Base-by-base conservation (phyloP, 169 alveolate genomes). In the Perkinsus olseni region DNA sequence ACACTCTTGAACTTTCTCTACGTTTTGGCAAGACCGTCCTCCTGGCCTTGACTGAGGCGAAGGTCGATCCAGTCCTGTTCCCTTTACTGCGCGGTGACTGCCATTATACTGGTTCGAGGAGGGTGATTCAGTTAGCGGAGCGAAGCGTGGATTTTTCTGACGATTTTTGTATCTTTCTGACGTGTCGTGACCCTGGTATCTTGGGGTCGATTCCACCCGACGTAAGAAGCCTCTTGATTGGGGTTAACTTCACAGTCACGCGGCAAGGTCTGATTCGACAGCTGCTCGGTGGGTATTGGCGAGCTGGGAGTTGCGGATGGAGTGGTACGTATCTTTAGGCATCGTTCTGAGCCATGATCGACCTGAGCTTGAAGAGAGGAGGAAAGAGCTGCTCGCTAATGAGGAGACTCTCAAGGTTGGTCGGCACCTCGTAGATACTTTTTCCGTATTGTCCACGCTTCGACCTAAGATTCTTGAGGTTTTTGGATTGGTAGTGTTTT, bases 241-340 rank as follows among this genome's bases (percentile, higher is more conserved):
- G 97, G 10, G 97, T 98, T 45, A 98, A 98, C 94, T 98, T 97
- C 93, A 96, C 99, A 38, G 99, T 97, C 0, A 98, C 99, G 0
- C 96, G 97, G 93, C 97, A 98, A 51, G 99, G 99, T 45, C 96
- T 98, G 48, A 98, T 97, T 95, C 98, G 98, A 13, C 97, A 97
- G 94, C 96, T 98, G 92, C 82, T 62, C 8, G 82, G 82, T 62
- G 82, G 31, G 82, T 4, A 13, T 11, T 3, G 50, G 3, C 50
- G 50, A 11, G 50, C 3, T 11, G 11, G 82, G 28, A 62, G 31
- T 8, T 62, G 34, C 31, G 36, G 82, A 62, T 13, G 82, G 37
- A 13, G 34, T 62, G 82, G 82, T 40, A 40, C 11, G 82, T 45
- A 45, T 45, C 62, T 3, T 95, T 98, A n/a, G 97, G 98, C 1